Conservation (phyloP, 495 filamentous ascomycete genomes). For the Ascobolus immersus region DNA sequence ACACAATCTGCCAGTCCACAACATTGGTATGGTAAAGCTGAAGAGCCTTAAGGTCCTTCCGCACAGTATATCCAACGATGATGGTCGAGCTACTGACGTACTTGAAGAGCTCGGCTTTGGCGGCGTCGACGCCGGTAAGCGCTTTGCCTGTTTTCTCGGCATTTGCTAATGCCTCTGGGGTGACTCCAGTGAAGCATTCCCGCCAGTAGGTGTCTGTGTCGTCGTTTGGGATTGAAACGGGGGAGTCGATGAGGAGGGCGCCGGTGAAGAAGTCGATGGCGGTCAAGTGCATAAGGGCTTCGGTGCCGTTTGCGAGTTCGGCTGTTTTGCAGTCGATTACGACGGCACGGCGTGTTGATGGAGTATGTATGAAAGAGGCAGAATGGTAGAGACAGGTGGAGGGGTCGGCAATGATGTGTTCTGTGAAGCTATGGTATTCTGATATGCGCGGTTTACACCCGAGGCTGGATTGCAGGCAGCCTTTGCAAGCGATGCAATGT, state of each 20-base stretch:
- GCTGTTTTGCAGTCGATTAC: too few species aligned
- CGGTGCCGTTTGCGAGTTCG: too few species aligned
- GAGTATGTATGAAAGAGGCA: too few species aligned
- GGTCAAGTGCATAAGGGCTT: too few species aligned
- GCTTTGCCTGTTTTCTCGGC: constrained; percentile 16
- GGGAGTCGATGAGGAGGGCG: constrained; percentile 21
- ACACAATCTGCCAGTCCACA: constrained; percentile 20
- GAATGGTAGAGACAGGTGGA: too few species aligned
- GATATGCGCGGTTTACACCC: too few species aligned
- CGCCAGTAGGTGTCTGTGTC: constrained; percentile 20
- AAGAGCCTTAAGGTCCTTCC: constrained; percentile 21
- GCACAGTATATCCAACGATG: constrained; percentile 23
- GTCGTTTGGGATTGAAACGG: constrained; percentile 18
- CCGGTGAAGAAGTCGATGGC: constrained; percentile 25
- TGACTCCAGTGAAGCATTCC: constrained; percentile 19
- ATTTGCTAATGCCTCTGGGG: constrained; percentile 10
- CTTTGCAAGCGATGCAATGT: too few species aligned
- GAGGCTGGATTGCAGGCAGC: too few species aligned
- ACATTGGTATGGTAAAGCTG: constrained; percentile 20
- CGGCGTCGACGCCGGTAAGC: constrained; percentile 20
- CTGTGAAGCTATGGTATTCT: too few species aligned
- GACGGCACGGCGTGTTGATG: too few species aligned
- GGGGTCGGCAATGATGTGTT: too few species aligned
- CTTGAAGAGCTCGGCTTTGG: constrained; percentile 19
- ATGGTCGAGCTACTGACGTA: constrained; percentile 21